phyloP scores from a whole-genome alignment of 2,329 filamentous ascomycete species.

The Botrytis squamosa region DNA sequence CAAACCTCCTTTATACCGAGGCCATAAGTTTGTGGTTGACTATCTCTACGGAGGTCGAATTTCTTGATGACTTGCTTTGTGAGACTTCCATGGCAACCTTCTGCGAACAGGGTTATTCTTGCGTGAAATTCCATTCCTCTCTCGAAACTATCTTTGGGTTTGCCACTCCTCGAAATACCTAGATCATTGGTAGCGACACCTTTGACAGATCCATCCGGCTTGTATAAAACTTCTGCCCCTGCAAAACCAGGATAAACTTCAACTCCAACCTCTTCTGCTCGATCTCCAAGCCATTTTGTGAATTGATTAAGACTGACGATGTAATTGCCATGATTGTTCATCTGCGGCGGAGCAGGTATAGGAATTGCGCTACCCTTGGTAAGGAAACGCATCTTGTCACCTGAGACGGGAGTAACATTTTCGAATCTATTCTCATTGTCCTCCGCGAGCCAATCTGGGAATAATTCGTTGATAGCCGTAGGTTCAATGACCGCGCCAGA shows the following conservation, averaged over 20 bases:
- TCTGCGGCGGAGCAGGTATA: slow-evolving; percentile 87
- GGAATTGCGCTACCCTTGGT: slow-evolving; percentile 78
- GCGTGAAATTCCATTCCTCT: slow-evolving; percentile 98
- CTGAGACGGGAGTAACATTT: slow-evolving; percentile 77
- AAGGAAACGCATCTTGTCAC: slow-evolving; percentile 90
- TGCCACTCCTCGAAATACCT: slow-evolving; percentile 77
- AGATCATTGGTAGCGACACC: slow-evolving; percentile 96
- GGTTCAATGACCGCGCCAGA: slow-evolving; percentile 96
- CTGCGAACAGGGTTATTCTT: slow-evolving; percentile 83
- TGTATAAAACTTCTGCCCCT: slow-evolving; percentile 88
- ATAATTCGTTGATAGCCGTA: slow-evolving; percentile 79
- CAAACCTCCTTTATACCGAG: slow-evolving; percentile 95
- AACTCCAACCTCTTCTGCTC: slow-evolving; percentile 93
- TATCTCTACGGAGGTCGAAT: slow-evolving; percentile 84
- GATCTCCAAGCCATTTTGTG: slow-evolving; percentile 91
- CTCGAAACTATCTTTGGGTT: slow-evolving; percentile 87
- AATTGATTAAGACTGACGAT: slow-evolving; percentile 96
- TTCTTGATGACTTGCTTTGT: slow-evolving; percentile 95
- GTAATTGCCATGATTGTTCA: slow-evolving; percentile 98
- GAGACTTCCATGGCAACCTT: slow-evolving; percentile 93
- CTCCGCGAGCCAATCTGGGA: slow-evolving; percentile 91
- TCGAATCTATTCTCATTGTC: slow-evolving; percentile 86
- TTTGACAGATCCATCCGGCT: slow-evolving; percentile 79
- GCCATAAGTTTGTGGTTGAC: slow-evolving; percentile 92
- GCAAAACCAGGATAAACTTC: slow-evolving; percentile 97